Evolutionary conservation across 208 protist genomes (phyloP).

Genomic region (Acanthamoeba pearcei): DNA sequence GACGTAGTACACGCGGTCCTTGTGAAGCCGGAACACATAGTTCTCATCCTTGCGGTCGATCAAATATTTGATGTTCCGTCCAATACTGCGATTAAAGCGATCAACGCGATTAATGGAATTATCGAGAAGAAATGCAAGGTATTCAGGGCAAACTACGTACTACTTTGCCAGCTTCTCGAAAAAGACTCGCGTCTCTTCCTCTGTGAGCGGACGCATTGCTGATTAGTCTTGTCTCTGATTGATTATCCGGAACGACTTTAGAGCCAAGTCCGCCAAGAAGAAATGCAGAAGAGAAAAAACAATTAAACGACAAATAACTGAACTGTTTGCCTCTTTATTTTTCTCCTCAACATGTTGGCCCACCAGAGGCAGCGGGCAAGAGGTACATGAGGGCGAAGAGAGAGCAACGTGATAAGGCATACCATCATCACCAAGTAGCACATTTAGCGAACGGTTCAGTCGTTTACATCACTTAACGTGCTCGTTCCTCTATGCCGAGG

Average conservation of each 20-base stretch:
- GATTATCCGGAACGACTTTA: not conserved
- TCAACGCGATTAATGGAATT: no score
- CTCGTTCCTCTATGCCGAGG: no score
- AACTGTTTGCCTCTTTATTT: no score
- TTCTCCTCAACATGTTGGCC: no score
- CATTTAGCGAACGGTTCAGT: no score
- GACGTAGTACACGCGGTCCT: constrained; percentile 93
- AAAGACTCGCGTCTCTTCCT: constrained; percentile 92
- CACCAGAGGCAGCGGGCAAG: no score
- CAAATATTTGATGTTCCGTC: constrained; percentile 91
- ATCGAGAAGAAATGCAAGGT: no score
- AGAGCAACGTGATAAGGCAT: fast-evolving
- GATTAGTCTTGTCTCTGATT: not conserved
- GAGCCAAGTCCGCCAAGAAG: not conserved
- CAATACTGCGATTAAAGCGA: no score
- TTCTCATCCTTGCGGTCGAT: constrained; percentile 91
- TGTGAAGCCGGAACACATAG: constrained; percentile 93
- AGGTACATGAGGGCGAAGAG: no score
- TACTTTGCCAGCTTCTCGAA: constrained; percentile 94
- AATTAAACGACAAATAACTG: no score
- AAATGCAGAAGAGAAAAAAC: not conserved
- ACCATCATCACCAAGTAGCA: no score
- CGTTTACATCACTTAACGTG: no score
- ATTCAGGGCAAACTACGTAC: constrained; percentile 77
- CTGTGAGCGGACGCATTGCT: constrained; percentile 92